phyloP scores from a whole-genome alignment of 345 rosid species.

The Salix koriyanagi region DNA sequence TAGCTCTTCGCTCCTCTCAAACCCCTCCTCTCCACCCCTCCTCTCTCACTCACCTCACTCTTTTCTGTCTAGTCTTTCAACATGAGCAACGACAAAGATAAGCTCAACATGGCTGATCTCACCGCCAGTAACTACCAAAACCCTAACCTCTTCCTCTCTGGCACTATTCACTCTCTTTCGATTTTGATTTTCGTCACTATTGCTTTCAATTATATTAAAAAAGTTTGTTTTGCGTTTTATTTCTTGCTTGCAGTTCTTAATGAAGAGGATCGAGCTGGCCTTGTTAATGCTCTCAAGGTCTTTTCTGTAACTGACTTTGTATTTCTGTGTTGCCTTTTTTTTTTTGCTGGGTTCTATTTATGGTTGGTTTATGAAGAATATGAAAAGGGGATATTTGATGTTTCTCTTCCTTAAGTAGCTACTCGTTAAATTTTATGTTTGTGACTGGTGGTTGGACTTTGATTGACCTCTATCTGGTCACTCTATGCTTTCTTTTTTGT shows the following conservation, averaged over 20 bases:
- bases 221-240: background rate
- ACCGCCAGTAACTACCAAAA: conserved; percentile 40
- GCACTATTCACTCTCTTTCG: background rate
- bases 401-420: background rate
- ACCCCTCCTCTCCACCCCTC: no score
- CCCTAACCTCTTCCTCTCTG: background rate
- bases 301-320: conserved; percentile 3
- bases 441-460: background rate
- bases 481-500: background rate
- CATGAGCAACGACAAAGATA: conserved; percentile 65
- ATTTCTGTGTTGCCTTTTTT: background rate
- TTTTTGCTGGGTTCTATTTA: background rate
- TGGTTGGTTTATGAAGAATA: background rate
- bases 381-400: background rate
- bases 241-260: conserved; percentile 48
- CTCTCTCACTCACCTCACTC: background rate
- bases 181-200: background rate
- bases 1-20: conserved; percentile 14
- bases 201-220: background rate
- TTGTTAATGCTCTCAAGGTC: conserved; percentile 81
- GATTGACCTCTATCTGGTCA: background rate
- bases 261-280: conserved; percentile 67
- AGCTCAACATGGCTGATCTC: conserved; percentile 69
- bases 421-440: background rate
- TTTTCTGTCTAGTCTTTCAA: conserved; percentile 7